Base-by-base conservation (phyloP, 2,329 filamentous ascomycete genomes). In the Monilinia laxa region DNA sequence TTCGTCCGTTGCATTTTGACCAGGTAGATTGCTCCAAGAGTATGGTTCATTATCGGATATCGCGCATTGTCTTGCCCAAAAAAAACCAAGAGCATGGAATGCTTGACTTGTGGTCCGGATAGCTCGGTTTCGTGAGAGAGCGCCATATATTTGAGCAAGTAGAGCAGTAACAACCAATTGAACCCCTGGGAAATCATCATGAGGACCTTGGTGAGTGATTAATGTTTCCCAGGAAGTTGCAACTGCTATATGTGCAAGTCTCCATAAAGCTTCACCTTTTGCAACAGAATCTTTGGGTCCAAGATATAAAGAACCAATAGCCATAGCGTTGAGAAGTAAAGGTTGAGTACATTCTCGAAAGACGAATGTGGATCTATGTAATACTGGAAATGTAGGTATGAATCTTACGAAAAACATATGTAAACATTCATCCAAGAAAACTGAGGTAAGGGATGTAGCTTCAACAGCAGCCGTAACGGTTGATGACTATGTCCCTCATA, bases 211-310 rank as follows among this genome's bases (percentile, higher is more conserved):
- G 54, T 80, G 79, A 11, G 77, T 79, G 18, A 81, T 81, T 35
- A 81, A 67, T 4, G 75, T 77, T 72, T 81, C 79, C 80, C 80
- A 81, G 16, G 79, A 81, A 23, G 80, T 81, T 31, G 80, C 77
- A 23, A 81, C 73, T 31, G 80, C 80, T 18, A 79, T 78, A 71
- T 81, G 79, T 42, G 80, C 79, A 16, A 81, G 73, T 14, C 77
- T 75, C 80, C 80, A 81, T 53, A 81, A 68, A 5, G 77, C 77
- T 71, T 81, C 80, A 1, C 80, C 80, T 67, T 81, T 81, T 14
- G 75, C 75, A 31, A 80, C 73, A 0, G 80, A 77, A 66, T 79
- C 76, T 57, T 79, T 80, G 2, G 79, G 79, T 0, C 80, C 79
- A 12, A 81, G 69, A 68, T 81, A 81, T 42, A 81, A 69, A 18